Evolutionary conservation across 305 asterid species (phyloP), one percentile per base, ranked within the genome.

Genomic region (Nicotiana rustica): DNA sequence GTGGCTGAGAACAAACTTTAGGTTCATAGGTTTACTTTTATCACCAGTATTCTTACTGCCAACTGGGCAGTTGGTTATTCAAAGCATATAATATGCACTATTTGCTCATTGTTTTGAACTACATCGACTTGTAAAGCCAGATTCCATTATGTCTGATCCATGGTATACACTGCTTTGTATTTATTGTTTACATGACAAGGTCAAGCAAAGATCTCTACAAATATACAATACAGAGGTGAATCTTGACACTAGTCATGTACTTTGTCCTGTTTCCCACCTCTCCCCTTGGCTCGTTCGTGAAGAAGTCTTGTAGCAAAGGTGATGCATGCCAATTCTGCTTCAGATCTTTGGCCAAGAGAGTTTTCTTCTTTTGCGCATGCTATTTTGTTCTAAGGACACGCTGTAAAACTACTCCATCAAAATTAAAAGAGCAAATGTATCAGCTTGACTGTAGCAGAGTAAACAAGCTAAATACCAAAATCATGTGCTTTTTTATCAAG

Each of bases 1-100:
- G 82, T 91, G 56, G 87, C 87, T 18, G 86, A 87, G 76, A 89
- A 87, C 85, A 80, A 17, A 35, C 85, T 67, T 79, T 66, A 67
- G 83, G 79, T 85, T 82, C 86, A 44, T 81, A 81, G 84, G 33
- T 44, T 0, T 80, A 29, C 19, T 75, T 75, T 25, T 4, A 29
- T 49, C 64, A 15, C 47, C 80, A 75, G 49, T 29, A 7, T 75
- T 75, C 65, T 75, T 52, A 75, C 49, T 15, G 66, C 29, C 80
- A 75, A 52, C 7, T 29, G 52, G 49, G 80, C 10, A 29, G 29
- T 55, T 71, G 61, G 10, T 70, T 70, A 38, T 10, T 10, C 57
- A 41, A 41, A 41, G 78, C 78, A 44, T 47, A 21, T 47, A 25
- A 17, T 29, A 75, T 55, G 1, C 25, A 49, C 25, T 75, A 3